These are phyloP conservation scores for Tetrapisispora pingtungensis DNA, from an alignment of 805 yeast species.

Conservation along the genomic window DNA sequence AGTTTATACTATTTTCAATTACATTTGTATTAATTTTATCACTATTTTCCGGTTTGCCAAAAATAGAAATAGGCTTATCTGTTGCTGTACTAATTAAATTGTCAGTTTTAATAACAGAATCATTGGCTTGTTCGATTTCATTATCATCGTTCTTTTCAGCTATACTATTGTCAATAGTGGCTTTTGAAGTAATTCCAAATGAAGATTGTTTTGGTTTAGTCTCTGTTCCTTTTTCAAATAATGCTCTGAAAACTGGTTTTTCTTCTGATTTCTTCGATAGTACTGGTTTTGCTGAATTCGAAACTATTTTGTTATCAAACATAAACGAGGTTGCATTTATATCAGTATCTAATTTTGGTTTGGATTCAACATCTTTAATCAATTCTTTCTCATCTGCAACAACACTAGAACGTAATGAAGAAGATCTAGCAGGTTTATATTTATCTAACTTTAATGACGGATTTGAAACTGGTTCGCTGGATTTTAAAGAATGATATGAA, in stretches of 20 bases:
- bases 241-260: no score
- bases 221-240: not conserved
- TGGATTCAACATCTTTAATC: not conserved
- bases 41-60: constrained; percentile 1
- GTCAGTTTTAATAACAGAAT: not conserved
- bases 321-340: not conserved
- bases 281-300: no score
- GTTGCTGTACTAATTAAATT: not conserved
- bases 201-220: not conserved
- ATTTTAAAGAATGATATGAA: not conserved
- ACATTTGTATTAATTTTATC: not conserved
- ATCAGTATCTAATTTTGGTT: not conserved
- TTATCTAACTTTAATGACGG: constrained; percentile 12
- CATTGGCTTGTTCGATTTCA: not conserved
- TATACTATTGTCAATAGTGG: not conserved
- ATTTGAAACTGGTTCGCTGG: not conserved
- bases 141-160: not conserved
- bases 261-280: not conserved
- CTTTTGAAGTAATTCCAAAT: no score
- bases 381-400: constrained; percentile 12
- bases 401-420: constrained; percentile 29
- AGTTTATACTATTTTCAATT: not conserved
- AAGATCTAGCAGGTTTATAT: constrained; percentile 32
- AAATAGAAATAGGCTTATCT: not conserved
- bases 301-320: not conserved